A percentile compares a stretch with the other conserved stretches of the same genome.
These are phyloP conservation scores for Sequoiadendron giganteum DNA, from an alignment of 75 land plant species.

Conservation along the genomic window DNA sequence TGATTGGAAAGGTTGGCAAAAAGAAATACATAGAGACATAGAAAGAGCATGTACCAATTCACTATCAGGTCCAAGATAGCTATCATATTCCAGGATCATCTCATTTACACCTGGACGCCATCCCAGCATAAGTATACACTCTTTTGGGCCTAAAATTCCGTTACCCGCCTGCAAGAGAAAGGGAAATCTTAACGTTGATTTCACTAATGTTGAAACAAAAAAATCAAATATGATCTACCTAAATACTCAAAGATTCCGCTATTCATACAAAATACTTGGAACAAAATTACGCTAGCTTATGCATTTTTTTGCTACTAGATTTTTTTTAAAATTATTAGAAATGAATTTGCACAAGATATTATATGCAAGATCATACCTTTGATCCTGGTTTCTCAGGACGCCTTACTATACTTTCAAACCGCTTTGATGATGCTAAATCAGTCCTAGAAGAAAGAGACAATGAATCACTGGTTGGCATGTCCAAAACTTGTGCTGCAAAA, in stretches of 20 bases:
- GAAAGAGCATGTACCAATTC: slow-evolving; percentile 48
- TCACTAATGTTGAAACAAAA: background rate
- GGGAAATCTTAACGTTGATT: background rate
- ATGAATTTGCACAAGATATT: background rate
- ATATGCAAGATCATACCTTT: slow-evolving; percentile 40
- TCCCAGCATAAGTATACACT: slow-evolving; percentile 80
- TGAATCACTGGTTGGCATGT: background rate
- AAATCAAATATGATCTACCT: background rate
- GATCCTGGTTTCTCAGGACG: slow-evolving; percentile 48
- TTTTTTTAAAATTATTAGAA: background rate
- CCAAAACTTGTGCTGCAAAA: background rate
- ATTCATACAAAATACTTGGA: background rate
- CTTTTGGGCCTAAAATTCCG: slow-evolving; percentile 68
- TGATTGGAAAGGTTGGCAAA: background rate
- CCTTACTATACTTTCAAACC: slow-evolving; percentile 35
- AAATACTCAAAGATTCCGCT: background rate
- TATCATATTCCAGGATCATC: slow-evolving; percentile 90
- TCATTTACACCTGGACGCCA: slow-evolving; percentile 86
- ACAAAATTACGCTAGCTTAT: background rate
- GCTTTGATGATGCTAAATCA: background rate
- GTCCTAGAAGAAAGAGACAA: background rate
- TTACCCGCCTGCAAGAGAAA: slow-evolving; percentile 54
- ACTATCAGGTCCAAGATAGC: slow-evolving; percentile 94
- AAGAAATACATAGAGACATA: background rate
- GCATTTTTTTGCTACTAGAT: background rate